Evolutionary conservation across 1,284 basidiomycete genomes (phyloP), one percentile per base, ranked within the genome.

Genomic region (Rhodotorula sp.): DNA sequence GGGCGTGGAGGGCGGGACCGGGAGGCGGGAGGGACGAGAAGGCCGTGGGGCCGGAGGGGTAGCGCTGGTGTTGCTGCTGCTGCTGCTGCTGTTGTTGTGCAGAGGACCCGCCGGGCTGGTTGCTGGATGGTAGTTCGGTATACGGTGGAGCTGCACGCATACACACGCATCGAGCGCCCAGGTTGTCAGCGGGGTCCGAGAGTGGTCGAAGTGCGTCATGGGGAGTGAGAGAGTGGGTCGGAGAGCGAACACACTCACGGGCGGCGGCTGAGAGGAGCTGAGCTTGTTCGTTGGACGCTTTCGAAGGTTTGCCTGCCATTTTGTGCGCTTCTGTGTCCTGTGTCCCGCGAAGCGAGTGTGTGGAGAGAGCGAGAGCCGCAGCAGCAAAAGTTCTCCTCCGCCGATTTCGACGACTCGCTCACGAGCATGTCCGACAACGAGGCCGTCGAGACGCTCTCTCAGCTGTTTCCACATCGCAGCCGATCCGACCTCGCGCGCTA

Each of bases 21-120:
- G 65, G 60, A 2, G 52, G 48, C 0, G 69, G 70, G 46, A 71
- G 62, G 10, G 63, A 26, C 15, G 54, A 21, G 59, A 71, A 67
- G 29, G 70, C 52, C 23, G 70, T 64, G 3, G 70, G 70, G 21
- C 70, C 70, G 31, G 59, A 47, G 29, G 65, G 66, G 49, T 62
- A 48, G 15, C 48, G 26, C 10, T 43, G 26, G 26, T 31, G 54
- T 14, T 61, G 62, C 15, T 58, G 51, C 6, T 26, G 31, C 39
- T 18, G 43, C 23, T 14, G 62, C 26, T n/a, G 49, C 34, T 5
- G 52, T 8, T 49, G 49, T 26, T 26, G 43, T 16, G 58, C 18
- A 21, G 59, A 43, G 31, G 34, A 23, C 10, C 21, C 12, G 15
- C 23, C 58, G 18, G 59, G 8, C 5, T 16, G 48, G 29, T 21